Evolutionary conservation across 352 stramenopile genomes (phyloP), one percentile per base, ranked within the genome.

Genomic region (Pythium coloratum): DNA sequence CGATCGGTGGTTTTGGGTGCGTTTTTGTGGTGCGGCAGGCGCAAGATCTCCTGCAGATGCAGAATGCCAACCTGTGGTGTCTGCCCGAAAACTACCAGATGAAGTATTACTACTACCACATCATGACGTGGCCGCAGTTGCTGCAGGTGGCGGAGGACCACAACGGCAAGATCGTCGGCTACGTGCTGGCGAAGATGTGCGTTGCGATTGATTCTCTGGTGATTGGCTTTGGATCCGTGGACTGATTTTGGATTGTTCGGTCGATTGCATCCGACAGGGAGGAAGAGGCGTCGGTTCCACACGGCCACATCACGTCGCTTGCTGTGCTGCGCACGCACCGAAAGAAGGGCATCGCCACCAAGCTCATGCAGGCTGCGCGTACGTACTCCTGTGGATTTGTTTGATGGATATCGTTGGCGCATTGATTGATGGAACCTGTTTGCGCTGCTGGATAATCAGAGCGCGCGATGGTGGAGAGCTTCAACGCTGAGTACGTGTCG

Each of bases 61-160:
- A 99, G 78, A 98, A 97, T 57, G 97, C 96, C 58, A 99, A 99
- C 80, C 82, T 99, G 36, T 99, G 97, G 95, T 99, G 97, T 84
- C 86, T 99, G 55, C 98, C 98, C 3, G 98, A 99, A 76, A 99
- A 99, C 81, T 99, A 99, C 80, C 96, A 99, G 83, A 98, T 99
- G 91, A 99, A 99, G 78, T 99, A 99, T 81, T 99, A 99, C 81
- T 98, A 99, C 69, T 99, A 99, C 88, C 98, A 99, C 78, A 92
- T 99, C 68, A 92, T 99, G 64, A 96, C 95, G 61, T 99, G 98
- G 98, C 98, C 98, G 38, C 97, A 99, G 76, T 86, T 99, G 59
- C 90, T 99, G 13, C 98, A 98, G 78, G 98, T 99, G 30, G 97
- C 97, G 0, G 97, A 99, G 76, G 96, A 99, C 71, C 88, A 97